Evolutionary conservation across 129 eudicot species (phyloP), one percentile per base, ranked within the genome.

Genomic region (Flaveria bidentis): DNA sequence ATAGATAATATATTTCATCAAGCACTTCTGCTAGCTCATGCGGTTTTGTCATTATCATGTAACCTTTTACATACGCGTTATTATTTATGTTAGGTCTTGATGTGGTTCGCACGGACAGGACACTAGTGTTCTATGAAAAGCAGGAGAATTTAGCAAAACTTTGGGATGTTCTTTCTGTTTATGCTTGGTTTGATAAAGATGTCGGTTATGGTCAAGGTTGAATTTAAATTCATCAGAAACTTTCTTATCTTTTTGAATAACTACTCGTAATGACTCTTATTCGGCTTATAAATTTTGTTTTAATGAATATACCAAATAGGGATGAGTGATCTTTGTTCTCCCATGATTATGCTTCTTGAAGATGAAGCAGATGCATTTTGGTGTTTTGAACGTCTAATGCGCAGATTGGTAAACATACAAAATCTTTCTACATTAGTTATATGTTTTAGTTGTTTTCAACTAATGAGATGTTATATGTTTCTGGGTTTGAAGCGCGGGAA

Each of bases 261-360:
- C 22, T 78, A 63, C 46, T 8, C 61, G 61, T 28, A 50, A 62
- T 36, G 71, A 18, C 53, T 69, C 13, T 69, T 39, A 25, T 23
- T 75, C 6, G 3, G 18, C 23, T 74, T 72, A 17, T 30, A 44
- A 61, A 4, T 73, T 42, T 46, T 10, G 20, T 16, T 28, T 30
- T 26, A 36, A 46, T 56, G 57, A 42, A 72, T 55, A 15, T 56
- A 12, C 63, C 53, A 79, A 76, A 82, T 88, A 94, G 97, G 99
- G 71, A 94, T 94, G 99, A 94, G 99, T 45, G 99, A 94, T 86
- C 92, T 91, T 76, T 94, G 97, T 86, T 91, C 99, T 70, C 99
- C 99, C 69, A 91, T 91, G 96, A 88, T 94, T 75, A 89, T 94
- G 79, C 96, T 94, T 56, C 92, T 94, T 42, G 97, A 89, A 20